Conservation (phyloP, 768 basidiomycete species). For the Lactarius pseudohatsudake region DNA sequence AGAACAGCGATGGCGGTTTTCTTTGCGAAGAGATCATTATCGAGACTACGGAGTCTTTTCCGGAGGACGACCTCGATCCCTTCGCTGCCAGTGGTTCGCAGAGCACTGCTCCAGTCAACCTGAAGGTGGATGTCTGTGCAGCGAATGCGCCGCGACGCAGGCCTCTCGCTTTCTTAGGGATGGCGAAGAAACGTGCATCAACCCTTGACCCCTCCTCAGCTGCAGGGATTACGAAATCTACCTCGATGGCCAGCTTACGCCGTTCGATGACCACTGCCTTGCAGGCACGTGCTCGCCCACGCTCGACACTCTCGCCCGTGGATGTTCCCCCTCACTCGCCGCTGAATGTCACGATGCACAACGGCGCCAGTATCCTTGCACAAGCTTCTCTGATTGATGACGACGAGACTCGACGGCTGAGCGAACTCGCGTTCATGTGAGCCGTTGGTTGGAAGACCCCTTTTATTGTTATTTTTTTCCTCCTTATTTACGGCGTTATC, state of each 20-base stretch:
- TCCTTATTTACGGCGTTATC: not conserved
- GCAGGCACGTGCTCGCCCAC: not conserved
- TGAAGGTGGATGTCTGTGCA: not conserved
- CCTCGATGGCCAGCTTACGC: slow-evolving; percentile 18
- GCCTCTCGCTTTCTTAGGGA: slow-evolving; percentile 11
- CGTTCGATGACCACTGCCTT: slow-evolving; percentile 13
- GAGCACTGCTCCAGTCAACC: not conserved
- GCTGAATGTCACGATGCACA: slow-evolving; percentile 56
- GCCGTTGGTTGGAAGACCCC: not conserved
- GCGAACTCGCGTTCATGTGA: slow-evolving; percentile 66
- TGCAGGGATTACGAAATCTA: slow-evolving; percentile 1
- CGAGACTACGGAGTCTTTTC: slow-evolving; percentile 14
- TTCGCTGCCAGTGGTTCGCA: not conserved
- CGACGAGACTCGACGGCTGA: slow-evolving; percentile 65
- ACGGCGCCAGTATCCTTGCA: slow-evolving; percentile 53
- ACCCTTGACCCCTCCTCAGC: not conserved
- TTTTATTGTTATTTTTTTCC: not conserved
- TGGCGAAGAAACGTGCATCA: slow-evolving; percentile 5
- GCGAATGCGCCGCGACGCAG: not conserved
- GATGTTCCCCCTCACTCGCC: not conserved
- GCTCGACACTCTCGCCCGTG: not conserved
- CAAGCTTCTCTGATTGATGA: slow-evolving; percentile 59
- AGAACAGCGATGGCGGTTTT: slow-evolving; percentile 16
- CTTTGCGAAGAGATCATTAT: slow-evolving; percentile 19
- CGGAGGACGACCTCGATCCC: slow-evolving; percentile 15